A percentile compares a stretch with the other conserved stretches of the same genome.
phyloP scores from a whole-genome alignment of 2,329 filamentous ascomycete genomes.

The Claviceps sp. region DNA sequence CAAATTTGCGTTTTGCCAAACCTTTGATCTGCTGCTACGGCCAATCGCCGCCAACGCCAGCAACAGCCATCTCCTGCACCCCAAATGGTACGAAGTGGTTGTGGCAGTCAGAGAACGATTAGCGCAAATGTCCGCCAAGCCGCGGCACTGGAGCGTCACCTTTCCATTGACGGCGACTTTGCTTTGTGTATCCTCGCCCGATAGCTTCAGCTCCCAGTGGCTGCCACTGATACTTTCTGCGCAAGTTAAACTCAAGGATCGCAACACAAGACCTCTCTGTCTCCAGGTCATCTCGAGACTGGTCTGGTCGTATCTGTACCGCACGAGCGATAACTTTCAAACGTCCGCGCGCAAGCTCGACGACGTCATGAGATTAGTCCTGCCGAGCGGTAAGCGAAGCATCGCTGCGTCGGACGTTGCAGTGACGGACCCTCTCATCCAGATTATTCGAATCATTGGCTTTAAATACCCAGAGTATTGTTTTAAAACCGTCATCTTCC shows the following conservation, averaged over 20 bases:
- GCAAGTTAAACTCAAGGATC: slow-evolving; percentile 74
- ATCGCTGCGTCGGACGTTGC: slow-evolving; percentile 70
- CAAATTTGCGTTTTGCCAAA: slow-evolving; percentile 89
- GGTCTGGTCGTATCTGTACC: slow-evolving; percentile 89
- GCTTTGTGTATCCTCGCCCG: slow-evolving; percentile 75
- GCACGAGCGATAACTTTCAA: slow-evolving; percentile 58
- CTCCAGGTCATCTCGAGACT: slow-evolving; percentile 82
- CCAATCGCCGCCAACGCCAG: slow-evolving; percentile 74
- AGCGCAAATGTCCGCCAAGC: slow-evolving; percentile 76
- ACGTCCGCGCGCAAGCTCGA: slow-evolving; percentile 68
- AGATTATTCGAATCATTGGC: slow-evolving; percentile 87
- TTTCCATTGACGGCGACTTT: slow-evolving; percentile 82
- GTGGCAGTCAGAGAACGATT: slow-evolving; percentile 66
- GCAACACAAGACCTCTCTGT: slow-evolving; percentile 61
- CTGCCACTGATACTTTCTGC: slow-evolving; percentile 64
- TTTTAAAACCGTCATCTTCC: slow-evolving; percentile 87
- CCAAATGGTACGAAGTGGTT: slow-evolving; percentile 80
- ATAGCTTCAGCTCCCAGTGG: slow-evolving; percentile 79
- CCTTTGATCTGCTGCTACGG: slow-evolving; percentile 74
- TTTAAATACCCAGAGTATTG: slow-evolving; percentile 90
- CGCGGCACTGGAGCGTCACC: slow-evolving; percentile 78
- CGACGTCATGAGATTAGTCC: slow-evolving; percentile 72
- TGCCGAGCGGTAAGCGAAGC: slow-evolving; percentile 68
- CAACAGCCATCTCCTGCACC: slow-evolving; percentile 60
- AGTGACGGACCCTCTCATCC: slow-evolving; percentile 82